Conservation (phyloP, 371 early-diverging fungal species). For the Zychaea mexicana region DNA sequence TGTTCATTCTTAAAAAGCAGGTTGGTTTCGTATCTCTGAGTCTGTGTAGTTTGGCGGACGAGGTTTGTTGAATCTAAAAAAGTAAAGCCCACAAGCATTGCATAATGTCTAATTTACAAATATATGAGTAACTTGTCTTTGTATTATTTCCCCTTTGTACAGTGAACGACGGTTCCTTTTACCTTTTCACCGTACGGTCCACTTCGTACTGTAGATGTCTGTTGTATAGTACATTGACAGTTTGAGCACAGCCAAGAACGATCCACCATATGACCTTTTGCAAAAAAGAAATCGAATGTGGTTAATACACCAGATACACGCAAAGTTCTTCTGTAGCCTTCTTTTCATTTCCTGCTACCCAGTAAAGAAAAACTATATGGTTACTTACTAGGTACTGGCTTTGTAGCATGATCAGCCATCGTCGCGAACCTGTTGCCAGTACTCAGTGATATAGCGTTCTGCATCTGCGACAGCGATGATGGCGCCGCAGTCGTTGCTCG, state of each 20-base stretch:
- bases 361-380: too few species aligned
- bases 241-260: not conserved
- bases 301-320: too few species aligned
- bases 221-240: not conserved
- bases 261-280: not conserved
- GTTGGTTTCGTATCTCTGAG: not conserved
- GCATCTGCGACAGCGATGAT: not conserved
- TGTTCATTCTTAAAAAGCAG: not conserved
- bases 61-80: constrained; percentile 1
- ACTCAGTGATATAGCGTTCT: constrained; percentile 7
- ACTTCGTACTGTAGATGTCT: not conserved
- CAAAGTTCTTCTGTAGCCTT: too few species aligned
- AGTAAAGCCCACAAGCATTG: not conserved
- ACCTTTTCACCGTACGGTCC: constrained; percentile 4
- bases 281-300: too few species aligned
- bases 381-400: constrained; percentile 8
- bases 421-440: constrained; percentile 18
- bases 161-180: too few species aligned
- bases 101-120: not conserved
- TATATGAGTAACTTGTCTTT: not conserved
- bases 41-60: not conserved
- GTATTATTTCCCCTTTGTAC: too few species aligned
- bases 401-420: constrained; percentile 14
- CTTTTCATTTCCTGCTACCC: too few species aligned
- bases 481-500: constrained; percentile 8